phyloP scores from a whole-genome alignment of 2,329 filamentous ascomycete genomes.

The Fusarium liriodendri region DNA sequence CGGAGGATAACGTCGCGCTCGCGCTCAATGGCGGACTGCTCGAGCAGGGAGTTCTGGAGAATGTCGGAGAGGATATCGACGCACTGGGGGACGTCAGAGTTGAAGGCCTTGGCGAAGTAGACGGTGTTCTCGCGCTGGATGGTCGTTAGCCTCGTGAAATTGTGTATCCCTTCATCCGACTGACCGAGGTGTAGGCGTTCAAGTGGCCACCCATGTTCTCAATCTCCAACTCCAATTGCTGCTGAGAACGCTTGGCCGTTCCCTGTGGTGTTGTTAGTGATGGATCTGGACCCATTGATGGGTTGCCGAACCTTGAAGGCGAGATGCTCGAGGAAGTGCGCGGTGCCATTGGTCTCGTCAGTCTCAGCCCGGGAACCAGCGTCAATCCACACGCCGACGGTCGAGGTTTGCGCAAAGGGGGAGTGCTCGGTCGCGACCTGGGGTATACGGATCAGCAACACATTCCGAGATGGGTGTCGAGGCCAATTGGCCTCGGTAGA shows the following conservation, averaged over 20 bases:
- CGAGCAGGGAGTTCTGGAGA: conserved; percentile 99
- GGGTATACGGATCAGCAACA: conserved; percentile 40
- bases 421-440: conserved; percentile 99
- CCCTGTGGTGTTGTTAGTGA: conserved; percentile 66
- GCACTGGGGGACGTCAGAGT: conserved; percentile 93
- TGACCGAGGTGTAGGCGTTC: conserved; percentile 98
- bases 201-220: conserved; percentile 99
- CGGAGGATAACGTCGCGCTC: conserved; percentile 98
- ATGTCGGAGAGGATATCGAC: conserved; percentile 99
- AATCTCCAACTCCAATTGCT: conserved; percentile 98
- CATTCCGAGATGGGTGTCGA: conserved; percentile 30
- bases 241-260: conserved; percentile 92
- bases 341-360: conserved; percentile 97
- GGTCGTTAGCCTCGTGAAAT: conserved; percentile 41
- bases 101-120: conserved; percentile 99
- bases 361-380: conserved; percentile 98
- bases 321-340: conserved; percentile 99
- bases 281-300: conserved; percentile 34
- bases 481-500: conserved; percentile 53
- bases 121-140: conserved; percentile 96
- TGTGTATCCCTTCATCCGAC: conserved; percentile 51
- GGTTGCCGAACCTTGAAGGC: conserved; percentile 88
- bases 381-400: conserved; percentile 99
- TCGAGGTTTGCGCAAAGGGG: conserved; percentile 97
- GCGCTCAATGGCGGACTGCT: conserved; percentile 90